Conservation (phyloP, 768 basidiomycete species). For the Fistulinella prunicolor region DNA sequence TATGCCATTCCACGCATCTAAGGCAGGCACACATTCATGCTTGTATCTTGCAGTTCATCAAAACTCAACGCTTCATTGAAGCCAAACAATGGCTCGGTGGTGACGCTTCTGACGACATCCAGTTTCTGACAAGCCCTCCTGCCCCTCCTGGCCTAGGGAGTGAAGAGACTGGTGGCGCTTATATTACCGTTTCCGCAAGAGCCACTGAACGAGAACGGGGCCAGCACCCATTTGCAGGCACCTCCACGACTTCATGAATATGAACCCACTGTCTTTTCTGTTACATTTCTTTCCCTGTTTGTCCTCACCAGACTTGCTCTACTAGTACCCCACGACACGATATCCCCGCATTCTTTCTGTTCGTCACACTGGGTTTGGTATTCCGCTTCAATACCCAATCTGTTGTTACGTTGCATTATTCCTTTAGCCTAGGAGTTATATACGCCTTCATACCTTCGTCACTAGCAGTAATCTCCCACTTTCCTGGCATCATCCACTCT, state of each 20-base stretch:
- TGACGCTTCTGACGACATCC: constrained; percentile 63
- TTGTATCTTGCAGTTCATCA: constrained; percentile 64
- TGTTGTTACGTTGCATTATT: constrained; percentile 22
- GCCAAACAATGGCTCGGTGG: constrained; percentile 79
- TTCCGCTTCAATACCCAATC: constrained; percentile 22
- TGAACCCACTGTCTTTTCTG: constrained; percentile 13
- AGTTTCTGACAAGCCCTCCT: constrained; percentile 52
- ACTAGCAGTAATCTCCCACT: constrained; percentile 30
- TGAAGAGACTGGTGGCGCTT: constrained; percentile 80
- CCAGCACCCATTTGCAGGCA: constrained; percentile 23
- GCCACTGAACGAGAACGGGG: constrained; percentile 62
- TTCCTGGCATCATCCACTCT: constrained; percentile 30
- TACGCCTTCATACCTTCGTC: constrained; percentile 28
- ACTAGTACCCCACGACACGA: constrained; percentile 28
- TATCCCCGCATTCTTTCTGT: constrained; percentile 24
- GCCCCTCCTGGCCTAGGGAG: constrained; percentile 66
- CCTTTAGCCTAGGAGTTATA: constrained; percentile 15
- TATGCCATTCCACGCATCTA: constrained; percentile 30
- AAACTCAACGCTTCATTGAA: constrained; percentile 77
- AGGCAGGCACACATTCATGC: constrained; percentile 8
- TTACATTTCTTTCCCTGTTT: constrained; percentile 1
- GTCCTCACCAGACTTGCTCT: constrained; percentile 20
- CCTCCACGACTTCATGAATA: constrained; percentile 31
- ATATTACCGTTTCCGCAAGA: constrained; percentile 81
- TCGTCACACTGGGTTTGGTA: constrained; percentile 20